Base-by-base conservation (phyloP, 2,329 filamentous ascomycete genomes). In the Sphaceloma murrayae region DNA sequence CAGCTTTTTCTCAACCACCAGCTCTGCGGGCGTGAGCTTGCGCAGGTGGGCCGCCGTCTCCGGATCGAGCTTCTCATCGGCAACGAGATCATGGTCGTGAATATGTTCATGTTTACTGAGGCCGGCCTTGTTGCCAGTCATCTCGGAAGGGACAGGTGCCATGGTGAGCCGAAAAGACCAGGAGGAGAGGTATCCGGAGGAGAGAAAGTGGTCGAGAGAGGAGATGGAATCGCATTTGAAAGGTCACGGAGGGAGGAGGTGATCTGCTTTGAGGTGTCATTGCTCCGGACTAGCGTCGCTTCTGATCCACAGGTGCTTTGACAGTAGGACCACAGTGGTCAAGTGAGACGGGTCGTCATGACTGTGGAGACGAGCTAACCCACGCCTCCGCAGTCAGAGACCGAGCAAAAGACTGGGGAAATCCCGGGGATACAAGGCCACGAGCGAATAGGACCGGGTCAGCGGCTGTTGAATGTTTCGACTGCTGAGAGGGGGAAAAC, bases 1-100 rank as follows among this genome's bases (percentile, higher is more conserved):
- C 53, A 88, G 63, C 26, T 66, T 70, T 47, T 62, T 67, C 57
- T 85, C 80, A 16, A 55, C 38, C 3, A 54, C 49, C 16, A 54
- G 48, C 50, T 62, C 60, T 22, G 58, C 56, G 16, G 53, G 53
- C 2, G 57, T 54, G 22, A 62, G 46, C 5, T 48, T 47, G 7
- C 48, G 49, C 24, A 56, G 42, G 43, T 59, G 56, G 38, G 46
- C 46, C 5, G 51, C 53, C 13, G 56, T 51, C 24, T 52, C 53
- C 16, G 34, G 43, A 18, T 50, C 45, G 24, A 51, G 42, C 11
- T 48, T 39, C 21, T 32, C 27, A 16, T 39, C 43, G 13, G 50
- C 47, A 9, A 36, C 17, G 17, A 56, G 31, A 31, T 56, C 54
- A 43, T 56, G 53, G 45, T 56, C 54, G 38, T 55, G 50, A 2